Evolutionary conservation across 1,284 basidiomycete genomes (phyloP).

Genomic region (Trametes sp.): DNA sequence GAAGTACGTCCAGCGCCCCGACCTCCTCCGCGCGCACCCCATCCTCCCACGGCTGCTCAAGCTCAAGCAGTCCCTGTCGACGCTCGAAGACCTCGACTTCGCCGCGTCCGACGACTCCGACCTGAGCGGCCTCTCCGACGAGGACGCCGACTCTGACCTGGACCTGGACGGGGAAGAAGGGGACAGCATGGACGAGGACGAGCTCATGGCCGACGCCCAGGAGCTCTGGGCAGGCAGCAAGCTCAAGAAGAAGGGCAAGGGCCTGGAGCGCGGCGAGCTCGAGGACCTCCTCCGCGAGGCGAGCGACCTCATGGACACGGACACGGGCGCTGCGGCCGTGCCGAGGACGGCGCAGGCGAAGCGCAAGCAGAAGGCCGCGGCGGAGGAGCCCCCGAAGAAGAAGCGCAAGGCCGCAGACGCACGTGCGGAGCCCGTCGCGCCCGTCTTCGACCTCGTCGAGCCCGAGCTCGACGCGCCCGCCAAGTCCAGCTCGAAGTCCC

Average conservation of each 20-base stretch:
- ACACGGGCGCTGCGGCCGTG: constrained; percentile 18
- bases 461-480: constrained; percentile 58
- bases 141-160: constrained; percentile 45
- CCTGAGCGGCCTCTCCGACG: constrained; percentile 34
- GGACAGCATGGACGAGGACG: constrained; percentile 39
- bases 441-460: constrained; percentile 77
- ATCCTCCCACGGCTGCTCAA: constrained; percentile 84
- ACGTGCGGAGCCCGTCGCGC: constrained; percentile 36
- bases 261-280: constrained; percentile 61
- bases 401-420: constrained; percentile 40
- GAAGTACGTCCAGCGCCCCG: constrained; percentile 68
- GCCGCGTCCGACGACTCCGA: constrained; percentile 58
- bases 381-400: constrained; percentile 43
- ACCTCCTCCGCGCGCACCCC: constrained; percentile 76
- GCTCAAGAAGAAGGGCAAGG: constrained; percentile 26
- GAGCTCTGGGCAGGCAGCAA: constrained; percentile 34
- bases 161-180: constrained; percentile 45
- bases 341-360: constrained; percentile 32
- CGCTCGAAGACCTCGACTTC: constrained; percentile 86
- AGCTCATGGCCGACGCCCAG: constrained; percentile 32
- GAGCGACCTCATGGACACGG: constrained; percentile 34
- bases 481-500: constrained; percentile 18
- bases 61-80: constrained; percentile 85
- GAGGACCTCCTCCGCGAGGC: constrained; percentile 63
- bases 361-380: constrained; percentile 36